Evolutionary conservation across 108 stramenopile genomes (phyloP).

Genomic region (Aureococcus anophagefferens): DNA sequence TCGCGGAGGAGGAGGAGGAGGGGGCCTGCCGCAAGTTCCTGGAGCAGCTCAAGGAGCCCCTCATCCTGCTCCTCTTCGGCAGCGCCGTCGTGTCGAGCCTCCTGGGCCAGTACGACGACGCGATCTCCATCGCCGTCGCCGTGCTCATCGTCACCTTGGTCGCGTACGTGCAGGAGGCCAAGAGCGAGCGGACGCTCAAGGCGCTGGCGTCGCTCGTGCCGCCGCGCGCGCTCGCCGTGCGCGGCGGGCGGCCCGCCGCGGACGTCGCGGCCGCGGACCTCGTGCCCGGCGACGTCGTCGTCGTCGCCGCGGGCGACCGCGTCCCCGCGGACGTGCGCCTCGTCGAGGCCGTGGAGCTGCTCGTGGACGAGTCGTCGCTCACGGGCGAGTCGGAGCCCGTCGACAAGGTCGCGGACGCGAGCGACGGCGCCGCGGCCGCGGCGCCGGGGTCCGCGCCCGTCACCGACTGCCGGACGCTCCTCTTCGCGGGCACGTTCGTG

Average conservation of each 20-base stretch:
- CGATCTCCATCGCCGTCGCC: constrained; percentile 77
- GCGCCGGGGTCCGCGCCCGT: constrained; percentile 41
- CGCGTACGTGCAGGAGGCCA: constrained; percentile 87
- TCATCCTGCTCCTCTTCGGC: constrained; percentile 79
- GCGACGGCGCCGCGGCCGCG: neutral
- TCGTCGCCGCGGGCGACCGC: constrained; percentile 74
- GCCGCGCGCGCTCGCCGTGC: constrained; percentile 66
- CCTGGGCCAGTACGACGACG: constrained; percentile 77
- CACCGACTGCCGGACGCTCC: constrained; percentile 61
- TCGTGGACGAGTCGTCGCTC: constrained; percentile 70
- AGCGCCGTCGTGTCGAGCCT: constrained; percentile 66
- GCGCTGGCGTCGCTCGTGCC: constrained; percentile 75
- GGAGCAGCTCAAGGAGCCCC: constrained; percentile 82
- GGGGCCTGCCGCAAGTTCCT: constrained; percentile 37
- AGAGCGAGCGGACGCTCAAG: constrained; percentile 73
- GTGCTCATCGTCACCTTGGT: constrained; percentile 80
- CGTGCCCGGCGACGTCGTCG: constrained; percentile 85
- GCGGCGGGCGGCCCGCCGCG: constrained; percentile 59
- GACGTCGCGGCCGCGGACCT: constrained; percentile 66
- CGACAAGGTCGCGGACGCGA: constrained; percentile 44
- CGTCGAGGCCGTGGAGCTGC: constrained; percentile 63
- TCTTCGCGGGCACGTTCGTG: constrained; percentile 85
- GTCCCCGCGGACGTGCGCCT: constrained; percentile 92
- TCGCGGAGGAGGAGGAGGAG: constrained; percentile 24
- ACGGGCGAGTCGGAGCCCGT: constrained; percentile 85